Base-by-base conservation (phyloP, 805 yeast species). In the Ogataea angusta region DNA sequence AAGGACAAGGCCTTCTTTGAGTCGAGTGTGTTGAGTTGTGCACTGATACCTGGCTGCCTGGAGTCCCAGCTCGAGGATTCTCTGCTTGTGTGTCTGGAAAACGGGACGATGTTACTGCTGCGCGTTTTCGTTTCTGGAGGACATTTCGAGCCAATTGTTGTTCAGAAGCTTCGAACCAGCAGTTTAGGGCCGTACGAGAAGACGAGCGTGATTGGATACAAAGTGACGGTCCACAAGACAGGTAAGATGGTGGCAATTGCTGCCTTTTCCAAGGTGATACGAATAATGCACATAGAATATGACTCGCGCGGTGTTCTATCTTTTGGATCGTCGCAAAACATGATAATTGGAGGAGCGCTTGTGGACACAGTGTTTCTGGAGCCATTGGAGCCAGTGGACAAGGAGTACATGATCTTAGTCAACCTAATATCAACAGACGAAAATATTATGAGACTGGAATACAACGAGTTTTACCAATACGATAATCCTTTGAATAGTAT, bases 1-100 rank as follows among this genome's bases (percentile, higher is more conserved):
- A 41, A 45, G 10, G 52, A 48, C 12, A 38, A 34, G 10, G 38
- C 47, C 14, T 29, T 46, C 9, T 48, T 60, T 9, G 54, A 53
- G 30, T 43, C 51, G 1, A 30, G 46, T 0, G 55, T 62, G 10
- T 14, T 55, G 40, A 43, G 52, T 18, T 54, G 63, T 2, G 46
- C 53, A 10, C 49, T 58, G 5, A 38, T 62, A 1, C 54, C 52
- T 7, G 54, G 58, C 1, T 50, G 48, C 15, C 42, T 36, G 10
- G 34, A 38, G 6, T 48, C 58, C 5, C 30, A 41, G 13, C 39
- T 30, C 10, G 63, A 57, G 38, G 67, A 63, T 37, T 47, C 59
- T 1, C 27, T 64, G 6, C 14, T 63, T 8, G 34, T 60, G 3
- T 43, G 53, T 10, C 38, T 59, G 31, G 35, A 46, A 8, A 39